These are phyloP conservation scores for Apiotrichum gamsii DNA, from an alignment of 1,284 basidiomycete species.

Conservation along the genomic window DNA sequence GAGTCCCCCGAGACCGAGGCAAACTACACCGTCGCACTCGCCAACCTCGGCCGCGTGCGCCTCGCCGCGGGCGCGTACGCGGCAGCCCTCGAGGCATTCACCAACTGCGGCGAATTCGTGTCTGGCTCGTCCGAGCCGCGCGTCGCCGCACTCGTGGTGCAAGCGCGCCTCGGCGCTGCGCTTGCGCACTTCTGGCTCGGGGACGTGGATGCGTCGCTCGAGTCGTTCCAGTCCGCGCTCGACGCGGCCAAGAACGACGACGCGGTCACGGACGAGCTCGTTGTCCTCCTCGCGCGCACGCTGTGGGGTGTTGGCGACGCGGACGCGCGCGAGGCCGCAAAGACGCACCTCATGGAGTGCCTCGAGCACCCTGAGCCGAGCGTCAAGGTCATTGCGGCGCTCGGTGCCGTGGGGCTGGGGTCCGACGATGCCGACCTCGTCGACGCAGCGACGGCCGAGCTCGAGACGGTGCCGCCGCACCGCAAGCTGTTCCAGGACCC, in stretches of 20 bases:
- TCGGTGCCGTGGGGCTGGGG: slow-evolving; percentile 80
- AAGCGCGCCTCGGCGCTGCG: slow-evolving; percentile 65
- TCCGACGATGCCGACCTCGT: slow-evolving; percentile 71
- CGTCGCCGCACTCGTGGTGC: slow-evolving; percentile 43
- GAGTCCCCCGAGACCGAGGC: slow-evolving; percentile 72
- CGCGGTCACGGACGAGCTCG: slow-evolving; percentile 60
- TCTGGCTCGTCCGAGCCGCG: slow-evolving; percentile 38
- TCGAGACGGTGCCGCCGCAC: slow-evolving; percentile 47
- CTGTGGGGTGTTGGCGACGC: slow-evolving; percentile 73
- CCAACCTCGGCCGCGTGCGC: slow-evolving; percentile 72
- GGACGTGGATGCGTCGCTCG: slow-evolving; percentile 60
- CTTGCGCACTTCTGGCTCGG: slow-evolving; percentile 63
- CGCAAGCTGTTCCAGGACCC: slow-evolving; percentile 27
- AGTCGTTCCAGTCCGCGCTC: slow-evolving; percentile 61
- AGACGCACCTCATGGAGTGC: slow-evolving; percentile 75
- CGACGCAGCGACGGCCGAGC: slow-evolving; percentile 79
- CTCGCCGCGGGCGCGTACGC: slow-evolving; percentile 58
- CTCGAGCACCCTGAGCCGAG: slow-evolving; percentile 55
- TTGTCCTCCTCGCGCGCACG: slow-evolving; percentile 67
- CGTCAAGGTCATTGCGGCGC: slow-evolving; percentile 68
- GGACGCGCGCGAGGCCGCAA: slow-evolving; percentile 69
- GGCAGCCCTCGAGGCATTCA: slow-evolving; percentile 63
- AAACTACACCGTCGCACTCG: slow-evolving; percentile 73
- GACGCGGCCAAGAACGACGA: slow-evolving; percentile 52
- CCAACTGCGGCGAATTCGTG: slow-evolving; percentile 64